These are phyloP conservation scores for Pythium vanterpoolii DNA, from an alignment of 352 stramenopile species.

Conservation along the genomic window DNA sequence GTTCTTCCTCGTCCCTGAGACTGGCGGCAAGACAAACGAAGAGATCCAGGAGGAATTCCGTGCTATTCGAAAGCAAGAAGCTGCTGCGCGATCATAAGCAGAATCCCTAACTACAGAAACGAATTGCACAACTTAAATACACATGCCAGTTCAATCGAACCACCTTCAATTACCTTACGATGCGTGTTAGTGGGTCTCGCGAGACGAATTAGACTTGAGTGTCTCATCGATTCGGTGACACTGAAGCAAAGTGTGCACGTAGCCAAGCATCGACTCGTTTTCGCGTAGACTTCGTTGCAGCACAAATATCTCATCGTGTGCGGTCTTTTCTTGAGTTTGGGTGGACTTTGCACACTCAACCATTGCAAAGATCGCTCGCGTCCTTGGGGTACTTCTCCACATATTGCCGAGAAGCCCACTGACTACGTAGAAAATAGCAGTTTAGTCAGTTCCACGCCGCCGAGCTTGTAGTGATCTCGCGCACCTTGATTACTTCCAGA, in stretches of 20 bases:
- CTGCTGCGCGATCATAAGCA: not conserved
- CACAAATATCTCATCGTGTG: not conserved
- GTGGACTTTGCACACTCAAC: not conserved
- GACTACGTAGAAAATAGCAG: not conserved
- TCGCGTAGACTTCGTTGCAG: not conserved
- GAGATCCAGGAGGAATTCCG: conserved; percentile 28
- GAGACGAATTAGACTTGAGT: not conserved
- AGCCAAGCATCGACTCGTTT: not conserved
- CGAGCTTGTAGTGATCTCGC: not conserved
- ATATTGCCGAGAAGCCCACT: not conserved
- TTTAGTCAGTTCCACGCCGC: not conserved
- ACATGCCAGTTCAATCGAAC: no score
- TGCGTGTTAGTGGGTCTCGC: not conserved
- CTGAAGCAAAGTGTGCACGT: conserved; percentile 2
- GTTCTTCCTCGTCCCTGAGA: conserved; percentile 23
- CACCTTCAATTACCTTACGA: no score
- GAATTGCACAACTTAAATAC: not conserved
- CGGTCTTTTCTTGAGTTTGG: not conserved
- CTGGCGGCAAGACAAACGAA: conserved; percentile 19
- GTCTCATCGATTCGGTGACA: conserved; percentile 3
- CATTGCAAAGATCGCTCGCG: not conserved
- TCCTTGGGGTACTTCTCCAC: not conserved
- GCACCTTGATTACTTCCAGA: not conserved
- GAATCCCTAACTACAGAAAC: not conserved
- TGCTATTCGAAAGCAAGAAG: conserved; percentile 19